These are phyloP conservation scores for Limnanthes douglasii DNA, from an alignment of 345 rosid species.

Conservation along the genomic window DNA sequence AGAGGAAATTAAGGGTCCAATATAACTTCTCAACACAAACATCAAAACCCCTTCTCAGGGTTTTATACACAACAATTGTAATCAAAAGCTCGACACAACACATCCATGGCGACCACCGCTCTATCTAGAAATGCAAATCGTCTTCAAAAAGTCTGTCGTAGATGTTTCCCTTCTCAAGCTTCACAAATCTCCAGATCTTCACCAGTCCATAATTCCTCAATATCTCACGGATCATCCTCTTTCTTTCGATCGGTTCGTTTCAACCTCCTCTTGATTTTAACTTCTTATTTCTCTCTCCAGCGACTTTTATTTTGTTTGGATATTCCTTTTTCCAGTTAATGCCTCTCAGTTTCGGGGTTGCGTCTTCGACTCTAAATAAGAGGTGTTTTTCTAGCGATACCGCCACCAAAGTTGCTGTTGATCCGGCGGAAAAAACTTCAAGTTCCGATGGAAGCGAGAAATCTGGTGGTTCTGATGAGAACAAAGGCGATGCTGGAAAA, in stretches of 20 bases:
- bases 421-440: constrained; percentile 12
- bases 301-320: background rate
- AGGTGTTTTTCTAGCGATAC: constrained; percentile 23
- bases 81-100: no score
- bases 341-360: constrained; percentile 17
- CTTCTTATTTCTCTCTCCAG: background rate
- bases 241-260: constrained; percentile 24
- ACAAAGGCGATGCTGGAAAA: constrained; percentile 41
- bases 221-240: constrained; percentile 12
- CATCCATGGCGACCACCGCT: constrained; percentile 42
- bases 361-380: constrained; percentile 11
- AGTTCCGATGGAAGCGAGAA: constrained; percentile 29
- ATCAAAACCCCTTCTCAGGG: no score
- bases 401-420: constrained; percentile 4
- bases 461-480: constrained; percentile 31
- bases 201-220: constrained; percentile 8
- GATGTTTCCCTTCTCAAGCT: constrained; percentile 7
- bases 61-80: no score
- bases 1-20: no score
- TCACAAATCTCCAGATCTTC: constrained; percentile 8
- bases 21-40: no score
- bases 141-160: constrained; percentile 18
- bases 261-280: constrained; percentile 1
- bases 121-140: constrained; percentile 22
- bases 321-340: constrained; percentile 15